Percentiles rank a stretch among this genome's conserved stretches.
phyloP scores from a whole-genome alignment of 352 stramenopile genomes.

The Aphanomyces euteiches region DNA sequence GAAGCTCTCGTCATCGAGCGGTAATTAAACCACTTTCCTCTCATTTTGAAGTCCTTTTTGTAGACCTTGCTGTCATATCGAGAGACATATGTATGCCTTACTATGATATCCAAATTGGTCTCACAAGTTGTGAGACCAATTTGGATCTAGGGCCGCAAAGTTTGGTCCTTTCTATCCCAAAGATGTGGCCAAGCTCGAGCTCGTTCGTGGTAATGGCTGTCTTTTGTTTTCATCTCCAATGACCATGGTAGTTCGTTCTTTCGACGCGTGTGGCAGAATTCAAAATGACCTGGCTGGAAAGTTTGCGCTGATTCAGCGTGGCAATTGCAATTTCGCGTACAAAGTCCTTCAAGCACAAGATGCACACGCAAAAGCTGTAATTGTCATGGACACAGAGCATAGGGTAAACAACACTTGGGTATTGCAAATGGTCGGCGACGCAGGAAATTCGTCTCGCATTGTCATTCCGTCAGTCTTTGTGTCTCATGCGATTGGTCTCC shows the following conservation, averaged over 20 bases:
- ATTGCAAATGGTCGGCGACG: conserved; percentile 12
- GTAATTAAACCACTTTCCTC: background rate
- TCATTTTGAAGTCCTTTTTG: background rate
- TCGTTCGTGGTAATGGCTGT: conserved; percentile 9
- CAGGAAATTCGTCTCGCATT: conserved; percentile 6
- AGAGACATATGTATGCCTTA: conserved; percentile 12
- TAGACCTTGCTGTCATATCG: conserved; percentile 17
- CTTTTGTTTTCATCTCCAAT: background rate
- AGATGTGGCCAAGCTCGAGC: conserved; percentile 8
- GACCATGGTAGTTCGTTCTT: background rate
- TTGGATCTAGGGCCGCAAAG: background rate
- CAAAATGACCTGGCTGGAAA: conserved; percentile 22
- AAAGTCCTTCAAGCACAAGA: conserved; percentile 19
- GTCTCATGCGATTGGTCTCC: conserved; percentile 5
- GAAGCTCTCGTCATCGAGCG: conserved; percentile 9
- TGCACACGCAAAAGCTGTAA: conserved; percentile 11
- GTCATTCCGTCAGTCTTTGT: conserved; percentile 19
- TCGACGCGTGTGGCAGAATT: no score
- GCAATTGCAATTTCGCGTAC: conserved; percentile 22
- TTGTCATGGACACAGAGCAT: conserved; percentile 20
- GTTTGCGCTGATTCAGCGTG: conserved; percentile 13
- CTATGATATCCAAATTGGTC: background rate
- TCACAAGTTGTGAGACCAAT: no score
- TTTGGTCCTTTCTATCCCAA: conserved; percentile 13
- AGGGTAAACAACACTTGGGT: conserved; percentile 15